Evolutionary conservation across 192 early-diverging fungal genomes (phyloP), one percentile per base, ranked within the genome.

Genomic region (Mortierella alpina): DNA sequence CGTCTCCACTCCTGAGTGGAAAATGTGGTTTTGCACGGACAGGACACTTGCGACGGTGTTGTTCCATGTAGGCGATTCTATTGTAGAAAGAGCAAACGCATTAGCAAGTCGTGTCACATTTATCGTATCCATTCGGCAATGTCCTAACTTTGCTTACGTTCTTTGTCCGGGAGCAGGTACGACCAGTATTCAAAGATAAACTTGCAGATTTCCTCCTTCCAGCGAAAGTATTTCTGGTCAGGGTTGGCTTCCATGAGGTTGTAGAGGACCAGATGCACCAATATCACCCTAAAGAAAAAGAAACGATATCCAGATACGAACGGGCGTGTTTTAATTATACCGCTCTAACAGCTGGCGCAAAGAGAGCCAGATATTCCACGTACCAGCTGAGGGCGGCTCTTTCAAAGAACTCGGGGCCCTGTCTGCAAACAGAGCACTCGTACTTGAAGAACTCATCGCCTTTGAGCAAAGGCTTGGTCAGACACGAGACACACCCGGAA

Each of bases 11-110:
- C 95, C 95, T 9, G 94, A 94, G 17, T 85, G 69, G 58, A 96
- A 96, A 52, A 92, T 84, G 20, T 86, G 75, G 13, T 84, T 86
- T n/a, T 95, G 92, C 10, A 93, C 94, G 6, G 94, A 96, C 22
- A 96, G 70, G 39, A 90, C 90, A 57, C 93, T 94, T 4, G 94
- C 94, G 7, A 96, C 88, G 4, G 94, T 95, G 77, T 96, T 96
- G 45, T 92, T 89, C 95, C 95, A 96, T 1, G 93, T 95, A 1
- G 88, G 87, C 1, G 91, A 88, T 75, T 86, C 90, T 91, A 77
- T n/a, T 45, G 47, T 9, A 54, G n/a, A 42, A 49, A 66, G 42
- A 61, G 13, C 5, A 57, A 50, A 56, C 12, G 51, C 14, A 42
- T 17, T 1, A 55, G 42, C n/a, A 9, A 1, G 1, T 56, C 10